Evolutionary conservation across 2,329 filamentous ascomycete species (phyloP), one percentile per base, ranked within the genome.

Genomic region (Phyllosticta paracitricarpa): DNA sequence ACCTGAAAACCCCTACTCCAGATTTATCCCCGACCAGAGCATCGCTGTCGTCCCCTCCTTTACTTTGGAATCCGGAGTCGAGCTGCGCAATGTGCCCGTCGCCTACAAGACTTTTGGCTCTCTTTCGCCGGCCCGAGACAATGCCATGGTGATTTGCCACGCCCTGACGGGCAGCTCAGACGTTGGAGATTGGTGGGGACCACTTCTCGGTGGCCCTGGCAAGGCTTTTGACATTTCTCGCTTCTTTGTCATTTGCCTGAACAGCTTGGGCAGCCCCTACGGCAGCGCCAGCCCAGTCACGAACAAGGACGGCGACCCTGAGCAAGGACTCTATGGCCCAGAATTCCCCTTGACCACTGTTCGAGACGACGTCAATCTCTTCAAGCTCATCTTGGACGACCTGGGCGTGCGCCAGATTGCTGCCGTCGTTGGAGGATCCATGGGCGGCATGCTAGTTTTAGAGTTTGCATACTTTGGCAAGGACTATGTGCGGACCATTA

Each of bases 301-400:
- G 1, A 87, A 86, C 67, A 95, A 90, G 73, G 87, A 97, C 70
- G 91, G 91, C 14, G 84, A 95, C 68, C 77, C 82, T 17, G 79
- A 79, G 58, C 85, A 89, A 64, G 91, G 84, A 19, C 83, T 84
- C 67, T 99, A 99, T 70, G 94, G 94, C 0, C 94, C 94, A 1
- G 94, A 99, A 70, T 99, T 99, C 67, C 94, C 94, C 55, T 78
- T 99, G 65, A 97, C 94, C 0, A 97, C 94, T 0, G 90, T 99
- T 65, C 82, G 93, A 66, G 94, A 99, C 72, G 94, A 99, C 77
- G 93, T 97, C 59, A 91, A 89, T 66, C 80, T 94, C 56, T 91
- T 94, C 78, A 91, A 87, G 72, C 75, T 93, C 35, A 77, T 95
- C 7, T 79, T 95, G 8, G 89, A 94, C 69, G 89, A 93, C 63